These are phyloP conservation scores for Corynascus novoguineensis DNA, from an alignment of 495 filamentous ascomycete genomes.

Conservation along the genomic window DNA sequence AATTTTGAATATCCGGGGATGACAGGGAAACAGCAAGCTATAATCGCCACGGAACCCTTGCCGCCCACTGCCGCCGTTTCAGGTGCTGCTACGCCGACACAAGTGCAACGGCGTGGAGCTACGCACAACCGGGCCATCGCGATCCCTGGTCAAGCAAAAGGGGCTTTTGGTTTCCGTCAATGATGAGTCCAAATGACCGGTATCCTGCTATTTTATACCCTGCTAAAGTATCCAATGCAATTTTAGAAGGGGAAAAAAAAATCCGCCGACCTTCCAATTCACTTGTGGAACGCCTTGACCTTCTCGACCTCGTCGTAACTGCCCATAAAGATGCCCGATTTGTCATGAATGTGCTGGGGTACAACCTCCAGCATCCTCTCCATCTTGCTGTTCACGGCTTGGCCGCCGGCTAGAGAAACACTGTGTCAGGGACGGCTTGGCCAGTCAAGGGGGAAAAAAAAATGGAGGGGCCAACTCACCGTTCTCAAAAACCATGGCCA, in stretches of 20 bases:
- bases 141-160: not conserved
- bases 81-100: too few relatives aligned
- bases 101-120: too few relatives aligned
- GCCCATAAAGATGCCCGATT: conserved; percentile 92
- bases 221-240: not conserved
- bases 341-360: conserved; percentile 92
- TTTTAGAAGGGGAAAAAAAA: not conserved
- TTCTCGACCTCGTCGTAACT: conserved; percentile 93
- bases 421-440: conserved; percentile 8
- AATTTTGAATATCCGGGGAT: too few relatives aligned
- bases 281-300: conserved; percentile 65
- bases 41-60: too few relatives aligned
- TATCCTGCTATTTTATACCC: too few relatives aligned
- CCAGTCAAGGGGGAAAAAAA: not conserved
- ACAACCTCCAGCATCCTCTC: conserved; percentile 82
- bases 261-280: conserved; percentile 1
- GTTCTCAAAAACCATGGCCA: conserved; percentile 99
- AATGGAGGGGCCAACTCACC: conserved; percentile 47
- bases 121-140: too few relatives aligned
- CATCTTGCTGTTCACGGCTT: conserved; percentile 86
- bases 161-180: too few relatives aligned
- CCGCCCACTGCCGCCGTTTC: too few relatives aligned
- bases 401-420: conserved; percentile 63
- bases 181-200: not conserved
- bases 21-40: too few relatives aligned